Base-by-base conservation (phyloP, 805 yeast species). In the Candida insectalens region DNA sequence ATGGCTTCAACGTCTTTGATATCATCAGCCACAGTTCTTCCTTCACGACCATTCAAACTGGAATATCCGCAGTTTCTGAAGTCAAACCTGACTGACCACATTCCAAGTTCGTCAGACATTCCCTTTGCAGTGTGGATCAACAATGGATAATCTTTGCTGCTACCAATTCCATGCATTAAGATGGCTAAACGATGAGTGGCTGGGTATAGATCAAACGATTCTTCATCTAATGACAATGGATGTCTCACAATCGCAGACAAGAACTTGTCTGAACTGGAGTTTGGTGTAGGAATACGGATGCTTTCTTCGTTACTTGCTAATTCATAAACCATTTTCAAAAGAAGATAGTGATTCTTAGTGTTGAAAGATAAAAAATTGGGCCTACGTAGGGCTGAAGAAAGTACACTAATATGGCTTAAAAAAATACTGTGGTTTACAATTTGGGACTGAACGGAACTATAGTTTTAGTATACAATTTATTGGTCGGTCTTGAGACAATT, bases 41-140 rank as follows among this genome's bases (percentile, higher is more conserved):
- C 89, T 4, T 47, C 60, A 29, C 57, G 59, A 13, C 65, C 76
- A 17, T 71, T 78, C 15, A 33, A 27, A 1, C 48, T 44, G 3
- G 94, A 83, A 37, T 70, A 74, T 1, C 96, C 97, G 53, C 92
- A 79, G 5, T 80, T 82, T 36, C 96, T 65, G 47, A 88, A 87
- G 55, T 88, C 96, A 44, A 87, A 76, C 42, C 96, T 62, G 32
- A 84, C 64, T 3, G 80, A 70, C 49, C 66, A 74, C 36, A 74
- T 60, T 0, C 94, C 94, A 38, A 69, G 51, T 12, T 68, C 67
- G 2, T 59, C 50, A 0, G 87, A 76, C 35, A 88, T 52, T 18
- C 55, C 57, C 19, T 69, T 68, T 0, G 94, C 88, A 29, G 84
- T 54, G 12, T 58, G 45, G 18, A 71, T 69, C 42, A 80, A 85